phyloP scores from a whole-genome alignment of 805 yeast species.

The Starmerella lactis-condensi region DNA sequence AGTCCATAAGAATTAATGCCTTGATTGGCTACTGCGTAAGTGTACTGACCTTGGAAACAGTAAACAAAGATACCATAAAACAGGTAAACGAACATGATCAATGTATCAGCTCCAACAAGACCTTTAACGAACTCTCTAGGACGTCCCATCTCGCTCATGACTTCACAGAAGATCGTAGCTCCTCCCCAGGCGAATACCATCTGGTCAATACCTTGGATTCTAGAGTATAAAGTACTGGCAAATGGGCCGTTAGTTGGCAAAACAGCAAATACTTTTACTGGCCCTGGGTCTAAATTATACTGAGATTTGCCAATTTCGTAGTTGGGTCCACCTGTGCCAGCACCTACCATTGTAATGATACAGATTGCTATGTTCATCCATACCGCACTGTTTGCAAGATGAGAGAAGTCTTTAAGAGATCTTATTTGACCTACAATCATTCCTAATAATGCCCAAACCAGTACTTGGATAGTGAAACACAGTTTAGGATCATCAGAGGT shows the following conservation, averaged over 20 bases:
- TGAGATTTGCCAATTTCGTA: slow-evolving; percentile 10
- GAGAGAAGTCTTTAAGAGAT: slow-evolving; percentile 26
- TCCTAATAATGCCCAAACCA: slow-evolving; percentile 30
- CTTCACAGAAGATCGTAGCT: slow-evolving; percentile 32
- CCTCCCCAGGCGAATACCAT: slow-evolving; percentile 35
- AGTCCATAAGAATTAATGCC: slow-evolving; percentile 23
- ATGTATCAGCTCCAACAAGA: slow-evolving; percentile 26
- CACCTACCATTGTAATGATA: slow-evolving; percentile 30
- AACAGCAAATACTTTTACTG: slow-evolving; percentile 3
- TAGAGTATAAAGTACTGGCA: slow-evolving; percentile 2
- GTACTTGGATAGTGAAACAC: slow-evolving; percentile 27
- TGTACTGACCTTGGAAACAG: slow-evolving; percentile 30
- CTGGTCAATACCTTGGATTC: slow-evolving; percentile 23
- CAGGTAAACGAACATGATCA: slow-evolving; percentile 27
- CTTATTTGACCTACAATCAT: slow-evolving; percentile 29
- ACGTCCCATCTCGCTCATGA: slow-evolving; percentile 31
- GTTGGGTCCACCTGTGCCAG: slow-evolving; percentile 22
- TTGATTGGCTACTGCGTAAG: slow-evolving; percentile 24
- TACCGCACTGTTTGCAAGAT: slow-evolving; percentile 29
- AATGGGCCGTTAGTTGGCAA: too few species aligned
- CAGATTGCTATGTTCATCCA: slow-evolving; percentile 31
- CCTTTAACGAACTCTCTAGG: slow-evolving; percentile 35
- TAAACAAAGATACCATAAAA: slow-evolving; percentile 29
- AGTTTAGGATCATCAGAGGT: slow-evolving; percentile 14
- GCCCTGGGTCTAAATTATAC: slow-evolving; percentile 1